A percentile compares a stretch with the other conserved stretches of the same genome.
Conservation (phyloP, 768 basidiomycete genomes). For the Lentinula sp. region DNA sequence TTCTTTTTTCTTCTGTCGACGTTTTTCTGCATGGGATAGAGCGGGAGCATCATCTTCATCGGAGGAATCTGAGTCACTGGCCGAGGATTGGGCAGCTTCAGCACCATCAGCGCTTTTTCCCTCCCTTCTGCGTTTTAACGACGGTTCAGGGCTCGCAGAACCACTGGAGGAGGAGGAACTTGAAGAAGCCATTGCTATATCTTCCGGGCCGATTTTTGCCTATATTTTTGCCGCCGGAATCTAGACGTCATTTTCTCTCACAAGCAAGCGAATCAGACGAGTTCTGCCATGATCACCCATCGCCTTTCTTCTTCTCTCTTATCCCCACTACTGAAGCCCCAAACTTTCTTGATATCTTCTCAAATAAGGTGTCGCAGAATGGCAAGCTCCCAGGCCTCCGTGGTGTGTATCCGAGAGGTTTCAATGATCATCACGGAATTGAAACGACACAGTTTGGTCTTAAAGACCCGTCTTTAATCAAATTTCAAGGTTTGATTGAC, state of each 20-base stretch:
- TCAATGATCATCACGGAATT: neutral
- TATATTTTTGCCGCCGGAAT: neutral
- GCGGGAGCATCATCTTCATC: conserved; percentile 34
- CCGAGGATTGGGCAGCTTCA: neutral
- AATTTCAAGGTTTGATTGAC: conserved; percentile 71
- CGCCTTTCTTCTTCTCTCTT: neutral
- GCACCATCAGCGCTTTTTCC: neutral
- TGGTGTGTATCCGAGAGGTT: conserved; percentile 3
- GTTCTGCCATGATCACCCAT: neutral
- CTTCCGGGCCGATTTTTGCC: too few relatives aligned
- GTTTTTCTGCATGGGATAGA: conserved; percentile 71
- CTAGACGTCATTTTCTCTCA: neutral
- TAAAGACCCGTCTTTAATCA: conserved; percentile 71
- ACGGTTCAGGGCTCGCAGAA: conserved; percentile 18
- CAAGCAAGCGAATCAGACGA: neutral
- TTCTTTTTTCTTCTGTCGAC: conserved; percentile 52
- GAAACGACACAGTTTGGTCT: conserved; percentile 51
- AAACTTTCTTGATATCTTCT: neutral
- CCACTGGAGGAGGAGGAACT: conserved; percentile 22
- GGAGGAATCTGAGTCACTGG: conserved; percentile 19
- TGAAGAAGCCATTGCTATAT: conserved; percentile 16
- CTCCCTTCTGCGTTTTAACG: conserved; percentile 25
- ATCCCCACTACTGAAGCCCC: neutral
- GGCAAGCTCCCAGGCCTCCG: conserved; percentile 47
- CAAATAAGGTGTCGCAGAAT: conserved; percentile 31